phyloP scores from a whole-genome alignment of 2,329 filamentous ascomycete genomes.

The Plenodomus tracheiphilus region DNA sequence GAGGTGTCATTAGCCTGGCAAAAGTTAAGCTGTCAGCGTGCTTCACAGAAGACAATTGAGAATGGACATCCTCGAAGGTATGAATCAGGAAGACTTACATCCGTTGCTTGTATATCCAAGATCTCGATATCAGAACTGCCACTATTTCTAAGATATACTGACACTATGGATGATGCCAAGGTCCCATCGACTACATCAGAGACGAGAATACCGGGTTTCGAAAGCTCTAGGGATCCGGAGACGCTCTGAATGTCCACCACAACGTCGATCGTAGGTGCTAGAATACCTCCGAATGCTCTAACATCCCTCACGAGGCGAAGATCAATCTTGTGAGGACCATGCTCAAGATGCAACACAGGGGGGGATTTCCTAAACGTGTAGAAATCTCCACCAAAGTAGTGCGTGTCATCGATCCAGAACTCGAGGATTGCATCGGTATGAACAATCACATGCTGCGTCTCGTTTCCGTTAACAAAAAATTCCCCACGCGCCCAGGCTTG shows the following conservation, averaged over 20 bases:
- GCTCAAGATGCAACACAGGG: slow-evolving; percentile 52
- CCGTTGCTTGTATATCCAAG: slow-evolving; percentile 32
- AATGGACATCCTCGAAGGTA: background rate
- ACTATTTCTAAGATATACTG: slow-evolving; percentile 55
- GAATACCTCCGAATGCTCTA: slow-evolving; percentile 58
- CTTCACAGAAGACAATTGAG: background rate
- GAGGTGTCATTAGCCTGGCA: slow-evolving; percentile 11
- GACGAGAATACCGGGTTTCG: slow-evolving; percentile 47
- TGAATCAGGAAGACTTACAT: slow-evolving; percentile 6
- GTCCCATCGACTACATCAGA: slow-evolving; percentile 56
- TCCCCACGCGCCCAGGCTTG: slow-evolving; percentile 61
- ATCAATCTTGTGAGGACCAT: slow-evolving; percentile 57
- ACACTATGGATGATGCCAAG: slow-evolving; percentile 54
- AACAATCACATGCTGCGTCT: slow-evolving; percentile 45
- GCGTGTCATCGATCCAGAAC: slow-evolving; percentile 55
- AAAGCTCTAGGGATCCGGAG: slow-evolving; percentile 36
- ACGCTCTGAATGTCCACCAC: slow-evolving; percentile 27
- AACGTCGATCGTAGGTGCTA: slow-evolving; percentile 52
- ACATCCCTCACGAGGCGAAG: slow-evolving; percentile 60
- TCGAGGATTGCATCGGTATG: slow-evolving; percentile 56
- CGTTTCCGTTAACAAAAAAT: slow-evolving; percentile 45
- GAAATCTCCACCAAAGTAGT: slow-evolving; percentile 62
- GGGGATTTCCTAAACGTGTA: slow-evolving; percentile 58
- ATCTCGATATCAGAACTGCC: slow-evolving; percentile 41
- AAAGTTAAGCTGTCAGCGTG: background rate